Base-by-base conservation (phyloP, 306 rosid species). In the Lathyrus aphaca region DNA sequence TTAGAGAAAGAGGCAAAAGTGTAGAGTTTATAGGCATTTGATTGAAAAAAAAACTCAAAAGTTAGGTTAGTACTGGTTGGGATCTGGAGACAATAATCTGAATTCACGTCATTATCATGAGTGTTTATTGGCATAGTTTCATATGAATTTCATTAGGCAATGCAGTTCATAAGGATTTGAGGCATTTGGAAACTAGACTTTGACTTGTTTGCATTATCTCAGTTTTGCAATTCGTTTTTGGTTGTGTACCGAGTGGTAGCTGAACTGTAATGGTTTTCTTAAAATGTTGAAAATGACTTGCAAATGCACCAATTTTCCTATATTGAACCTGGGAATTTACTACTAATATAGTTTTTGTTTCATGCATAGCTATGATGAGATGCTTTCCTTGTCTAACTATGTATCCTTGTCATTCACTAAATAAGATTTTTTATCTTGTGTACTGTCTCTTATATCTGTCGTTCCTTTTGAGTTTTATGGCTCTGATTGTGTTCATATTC, bases 401-500 rank as follows among this genome's bases (percentile, higher is more conserved):
- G 1, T 30, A 17, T 71, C 61, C 37, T 53, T 66, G 19, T 42
- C 64, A 35, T 74, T 73, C 32, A 60, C 49, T 60, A 65, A 14
- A 66, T 63, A n/a, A 17, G 43, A 56, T n/a, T 7, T 50, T 32
- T 15, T 5, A 23, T 45, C 16, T 29, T 35, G 59, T 46, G 51
- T n/a, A 45, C 43, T 66, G 25, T 66, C 49, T 78, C 53, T 46
- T 43, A 57, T 71, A 25, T 46, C 4, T 39, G 32, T 11, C 32
- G 54, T 54, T 59, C 43, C 65, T 64, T 81, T 55, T 60, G 40
- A 65, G 66, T 64, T 85, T 69, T 50, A 57, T 11, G 56, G 55
- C 30, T 42, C 50, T 53, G 48, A 19, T 19, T 50, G 60, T 64
- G n/a, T 77, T 69, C 43, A 68, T 15, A 13, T 67, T 69, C 39